A percentile compares a stretch with the other conserved stretches of the same genome.
Evolutionary conservation across 83 land plant genomes (phyloP).

Genomic region (Diphasiastrum complanatum): DNA sequence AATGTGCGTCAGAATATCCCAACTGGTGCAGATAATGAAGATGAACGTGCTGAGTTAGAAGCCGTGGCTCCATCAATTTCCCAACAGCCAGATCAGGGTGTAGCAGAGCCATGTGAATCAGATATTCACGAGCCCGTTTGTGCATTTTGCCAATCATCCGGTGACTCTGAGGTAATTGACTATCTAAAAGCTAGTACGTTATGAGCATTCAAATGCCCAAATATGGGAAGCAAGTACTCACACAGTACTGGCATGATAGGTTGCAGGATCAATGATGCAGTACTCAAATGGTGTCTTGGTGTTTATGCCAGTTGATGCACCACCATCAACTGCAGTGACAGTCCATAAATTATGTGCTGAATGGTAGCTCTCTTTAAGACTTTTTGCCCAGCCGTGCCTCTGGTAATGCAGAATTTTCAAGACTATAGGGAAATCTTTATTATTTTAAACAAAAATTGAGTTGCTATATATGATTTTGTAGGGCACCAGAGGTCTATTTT

Average conservation of each 20-base stretch:
- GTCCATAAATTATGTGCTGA: constrained; percentile 26
- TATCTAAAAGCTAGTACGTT: neutral
- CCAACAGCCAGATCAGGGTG: no score
- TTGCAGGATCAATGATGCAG: constrained; percentile 15
- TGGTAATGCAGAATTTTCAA: no score
- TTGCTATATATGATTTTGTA: constrained; percentile 1
- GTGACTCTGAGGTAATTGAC: constrained; percentile 7
- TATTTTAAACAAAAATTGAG: neutral
- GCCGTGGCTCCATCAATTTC: no score
- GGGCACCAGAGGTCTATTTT: constrained; percentile 35
- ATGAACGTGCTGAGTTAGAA: no score
- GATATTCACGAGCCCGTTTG: constrained; percentile 1
- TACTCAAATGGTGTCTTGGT: constrained; percentile 10
- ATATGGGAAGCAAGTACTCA: no score
- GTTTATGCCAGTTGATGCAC: neutral
- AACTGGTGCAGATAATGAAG: no score
- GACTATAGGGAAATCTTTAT: no score
- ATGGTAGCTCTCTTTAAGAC: constrained; percentile 12
- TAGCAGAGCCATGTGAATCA: no score
- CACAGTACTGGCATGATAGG: constrained; percentile 14
- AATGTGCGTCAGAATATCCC: no score
- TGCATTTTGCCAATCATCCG: constrained; percentile 12
- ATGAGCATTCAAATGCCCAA: neutral
- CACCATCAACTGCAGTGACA: neutral
- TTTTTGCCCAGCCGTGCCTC: no score